Conservation (phyloP, 73 alveolate genomes). For the Stentor coeruleus region DNA sequence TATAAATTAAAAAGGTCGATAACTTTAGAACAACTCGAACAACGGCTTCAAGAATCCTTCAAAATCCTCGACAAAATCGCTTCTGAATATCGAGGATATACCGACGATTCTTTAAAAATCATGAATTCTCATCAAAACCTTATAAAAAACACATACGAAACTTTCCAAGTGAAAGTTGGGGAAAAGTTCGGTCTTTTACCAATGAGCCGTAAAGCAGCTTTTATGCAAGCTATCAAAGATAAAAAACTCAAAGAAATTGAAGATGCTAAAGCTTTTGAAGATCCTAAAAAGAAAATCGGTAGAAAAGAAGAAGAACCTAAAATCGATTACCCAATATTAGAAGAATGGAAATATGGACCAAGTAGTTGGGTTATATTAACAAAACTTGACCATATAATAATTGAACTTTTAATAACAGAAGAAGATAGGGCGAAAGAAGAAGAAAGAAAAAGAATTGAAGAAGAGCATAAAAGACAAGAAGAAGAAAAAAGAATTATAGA, state of each 20-base stretch:
- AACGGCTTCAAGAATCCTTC: slow-evolving; percentile 48
- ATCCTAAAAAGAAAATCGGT: slow-evolving; percentile 44
- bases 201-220: slow-evolving; percentile 40
- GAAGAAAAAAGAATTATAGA: slow-evolving; percentile 60
- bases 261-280: slow-evolving; percentile 49
- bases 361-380: background rate
- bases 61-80: slow-evolving; percentile 54
- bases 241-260: slow-evolving; percentile 50
- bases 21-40: slow-evolving; percentile 57
- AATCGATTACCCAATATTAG: slow-evolving; percentile 49
- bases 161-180: slow-evolving; percentile 36
- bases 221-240: slow-evolving; percentile 38
- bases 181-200: slow-evolving; percentile 36
- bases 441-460: slow-evolving; percentile 37
- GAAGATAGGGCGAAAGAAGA: slow-evolving; percentile 29
- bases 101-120: slow-evolving; percentile 35
- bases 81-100: slow-evolving; percentile 42
- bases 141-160: slow-evolving; percentile 39
- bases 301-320: slow-evolving; percentile 52
- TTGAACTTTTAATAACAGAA: slow-evolving; percentile 26
- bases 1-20: slow-evolving; percentile 54
- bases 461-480: slow-evolving; percentile 59
- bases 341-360: slow-evolving; percentile 27
- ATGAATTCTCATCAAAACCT: slow-evolving; percentile 48
- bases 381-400: background rate